These are phyloP conservation scores for Phytophthora lateralis DNA, from an alignment of 352 stramenopile genomes.

Conservation along the genomic window DNA sequence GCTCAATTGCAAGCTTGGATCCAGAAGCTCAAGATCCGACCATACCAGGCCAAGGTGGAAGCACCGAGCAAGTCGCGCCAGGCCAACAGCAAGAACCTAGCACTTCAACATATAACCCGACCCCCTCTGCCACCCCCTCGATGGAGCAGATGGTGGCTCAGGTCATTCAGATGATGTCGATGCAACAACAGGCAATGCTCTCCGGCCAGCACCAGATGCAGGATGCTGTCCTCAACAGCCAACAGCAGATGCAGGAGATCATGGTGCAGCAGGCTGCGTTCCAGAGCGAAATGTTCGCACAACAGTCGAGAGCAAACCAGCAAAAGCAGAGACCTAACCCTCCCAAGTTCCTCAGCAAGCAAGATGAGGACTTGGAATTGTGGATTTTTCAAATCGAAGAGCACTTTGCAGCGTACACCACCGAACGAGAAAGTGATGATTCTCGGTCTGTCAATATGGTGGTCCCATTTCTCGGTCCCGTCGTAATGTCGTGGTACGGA, in stretches of 20 bases:
- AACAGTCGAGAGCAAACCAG: constrained; percentile 13
- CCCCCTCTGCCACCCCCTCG: neutral
- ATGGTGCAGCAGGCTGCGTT: constrained; percentile 18
- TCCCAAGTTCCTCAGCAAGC: neutral
- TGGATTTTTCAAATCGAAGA: too few relatives aligned
- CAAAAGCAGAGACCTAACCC: constrained; percentile 19
- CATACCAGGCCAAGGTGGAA: too few relatives aligned
- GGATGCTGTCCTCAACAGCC: neutral
- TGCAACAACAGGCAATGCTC: neutral
- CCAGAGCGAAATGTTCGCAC: constrained; percentile 5
- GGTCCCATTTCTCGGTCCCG: constrained; percentile 9
- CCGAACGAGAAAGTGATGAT: neutral
- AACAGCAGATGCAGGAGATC: constrained; percentile 8
- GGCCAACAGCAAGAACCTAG: constrained; percentile 2
- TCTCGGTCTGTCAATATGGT: constrained; percentile 16
- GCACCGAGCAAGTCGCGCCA: constrained; percentile 1
- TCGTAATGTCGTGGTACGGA: constrained; percentile 23
- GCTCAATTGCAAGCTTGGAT: neutral
- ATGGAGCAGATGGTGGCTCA: neutral
- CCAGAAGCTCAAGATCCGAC: neutral
- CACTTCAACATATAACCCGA: neutral
- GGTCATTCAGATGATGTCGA: neutral
- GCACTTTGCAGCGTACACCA: too few relatives aligned
- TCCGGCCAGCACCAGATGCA: neutral
- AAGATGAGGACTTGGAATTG: too few relatives aligned